These are phyloP conservation scores for Prunus mongolica DNA, from an alignment of 306 rosid genomes.

Conservation along the genomic window DNA sequence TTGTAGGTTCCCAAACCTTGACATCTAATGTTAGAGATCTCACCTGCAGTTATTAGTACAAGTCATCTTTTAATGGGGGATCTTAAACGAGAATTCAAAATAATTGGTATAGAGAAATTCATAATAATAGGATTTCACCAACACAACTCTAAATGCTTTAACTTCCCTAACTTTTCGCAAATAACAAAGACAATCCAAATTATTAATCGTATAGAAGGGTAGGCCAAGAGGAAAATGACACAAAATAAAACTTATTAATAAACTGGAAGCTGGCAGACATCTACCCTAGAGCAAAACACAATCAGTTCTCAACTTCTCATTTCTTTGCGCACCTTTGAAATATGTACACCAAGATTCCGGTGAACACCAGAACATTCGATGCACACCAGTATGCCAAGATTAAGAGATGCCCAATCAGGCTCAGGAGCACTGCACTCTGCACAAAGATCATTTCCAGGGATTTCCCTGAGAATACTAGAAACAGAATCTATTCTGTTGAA, in stretches of 20 bases:
- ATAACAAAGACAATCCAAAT: neutral
- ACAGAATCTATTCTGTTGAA: slow-evolving; percentile 52
- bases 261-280: neutral
- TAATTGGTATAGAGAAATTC: neutral
- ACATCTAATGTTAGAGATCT: slow-evolving; percentile 88
- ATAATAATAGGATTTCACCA: neutral
- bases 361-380: slow-evolving; percentile 98
- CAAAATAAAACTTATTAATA: neutral
- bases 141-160: neutral
- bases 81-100: neutral
- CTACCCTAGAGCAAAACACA: neutral
- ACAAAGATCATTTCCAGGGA: slow-evolving; percentile 89
- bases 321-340: slow-evolving; percentile 68
- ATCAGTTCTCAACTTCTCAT: slow-evolving; percentile 6
- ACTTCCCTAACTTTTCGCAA: neutral
- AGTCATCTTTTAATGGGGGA: slow-evolving; percentile 9
- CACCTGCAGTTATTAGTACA: slow-evolving; percentile 64
- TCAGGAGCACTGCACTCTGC: slow-evolving; percentile 85
- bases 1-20: slow-evolving; percentile 86
- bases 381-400: slow-evolving; percentile 87
- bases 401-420: slow-evolving; percentile 98
- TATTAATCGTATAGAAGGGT: neutral
- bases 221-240: neutral
- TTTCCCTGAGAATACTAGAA: slow-evolving; percentile 60
- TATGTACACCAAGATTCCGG: slow-evolving; percentile 95